Evolutionary conservation across 2,329 filamentous ascomycete genomes (phyloP).

Genomic region (Huntiella decipiens): DNA sequence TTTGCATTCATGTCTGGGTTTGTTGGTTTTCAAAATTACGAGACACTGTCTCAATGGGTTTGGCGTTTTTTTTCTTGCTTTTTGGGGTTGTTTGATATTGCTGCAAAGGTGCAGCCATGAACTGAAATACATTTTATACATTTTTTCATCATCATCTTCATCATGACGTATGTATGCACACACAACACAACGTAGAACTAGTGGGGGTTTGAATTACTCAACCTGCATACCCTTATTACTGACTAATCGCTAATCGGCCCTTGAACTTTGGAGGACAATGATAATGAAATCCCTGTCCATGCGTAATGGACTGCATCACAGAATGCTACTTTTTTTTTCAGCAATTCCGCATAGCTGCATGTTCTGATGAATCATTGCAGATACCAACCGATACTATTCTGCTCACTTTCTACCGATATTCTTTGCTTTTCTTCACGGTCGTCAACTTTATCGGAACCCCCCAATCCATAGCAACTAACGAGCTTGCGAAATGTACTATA

Average conservation of each 20-base stretch:
- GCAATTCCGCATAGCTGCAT: background rate
- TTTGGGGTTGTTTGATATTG: background rate
- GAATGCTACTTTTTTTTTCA: background rate
- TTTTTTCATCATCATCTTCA: background rate
- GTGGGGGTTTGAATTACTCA: background rate
- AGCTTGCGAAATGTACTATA: too few species aligned
- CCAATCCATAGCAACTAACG: too few species aligned
- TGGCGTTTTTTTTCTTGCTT: background rate
- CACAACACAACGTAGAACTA: background rate
- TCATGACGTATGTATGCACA: background rate
- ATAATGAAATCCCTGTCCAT: background rate
- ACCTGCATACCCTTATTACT: background rate
- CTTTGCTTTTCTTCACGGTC: background rate
- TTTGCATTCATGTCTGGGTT: too few species aligned
- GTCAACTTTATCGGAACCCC: background rate
- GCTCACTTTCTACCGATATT: background rate
- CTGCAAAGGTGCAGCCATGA: background rate
- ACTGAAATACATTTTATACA: background rate
- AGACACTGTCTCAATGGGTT: background rate
- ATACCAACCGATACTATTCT: too few species aligned
- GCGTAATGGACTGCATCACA: background rate
- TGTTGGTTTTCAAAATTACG: background rate
- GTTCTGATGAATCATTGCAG: background rate
- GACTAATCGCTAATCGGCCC: background rate
- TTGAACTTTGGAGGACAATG: background rate